These are phyloP conservation scores for Alopecurus myosuroides DNA, from an alignment of 176 grass and related monocot species.

Conservation along the genomic window DNA sequence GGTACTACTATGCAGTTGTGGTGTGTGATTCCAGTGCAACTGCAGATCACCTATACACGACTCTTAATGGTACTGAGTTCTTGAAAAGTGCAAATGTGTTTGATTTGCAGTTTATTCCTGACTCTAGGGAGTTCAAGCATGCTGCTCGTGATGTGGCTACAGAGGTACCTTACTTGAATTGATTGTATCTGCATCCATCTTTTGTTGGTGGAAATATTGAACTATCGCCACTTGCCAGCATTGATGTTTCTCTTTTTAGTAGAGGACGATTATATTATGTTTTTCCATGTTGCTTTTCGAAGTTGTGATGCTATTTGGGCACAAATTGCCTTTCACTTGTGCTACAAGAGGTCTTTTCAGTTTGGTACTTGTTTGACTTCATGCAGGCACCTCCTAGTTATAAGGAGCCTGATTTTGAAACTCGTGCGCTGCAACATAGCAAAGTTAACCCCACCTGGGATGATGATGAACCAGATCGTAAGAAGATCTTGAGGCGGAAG, in stretches of 20 bases:
- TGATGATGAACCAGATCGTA: slow-evolving; percentile 81
- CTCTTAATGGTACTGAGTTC: slow-evolving; percentile 79
- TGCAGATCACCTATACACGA: slow-evolving; percentile 81
- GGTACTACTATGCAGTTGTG: slow-evolving; percentile 91
- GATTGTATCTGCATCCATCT: not conserved
- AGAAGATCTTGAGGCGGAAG: slow-evolving; percentile 65
- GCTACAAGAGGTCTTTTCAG: not conserved
- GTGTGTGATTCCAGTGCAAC: slow-evolving; percentile 84
- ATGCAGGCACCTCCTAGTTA: slow-evolving; percentile 59
- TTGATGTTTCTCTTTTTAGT: not conserved
- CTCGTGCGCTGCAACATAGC: slow-evolving; percentile 81
- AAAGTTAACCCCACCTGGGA: slow-evolving; percentile 85
- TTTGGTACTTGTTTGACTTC: slow-evolving; percentile 10
- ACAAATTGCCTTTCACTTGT: not conserved
- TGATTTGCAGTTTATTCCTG: slow-evolving; percentile 83
- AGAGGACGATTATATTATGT: not conserved
- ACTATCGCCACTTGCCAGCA: not conserved
- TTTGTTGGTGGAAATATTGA: not conserved
- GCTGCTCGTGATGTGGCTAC: slow-evolving; percentile 59
- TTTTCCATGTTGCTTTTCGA: not conserved
- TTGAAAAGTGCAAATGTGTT: slow-evolving; percentile 83
- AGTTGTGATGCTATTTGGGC: not conserved
- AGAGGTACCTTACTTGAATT: slow-evolving; percentile 50
- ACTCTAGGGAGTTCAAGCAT: slow-evolving; percentile 77
- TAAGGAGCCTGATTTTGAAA: slow-evolving; percentile 79